These are phyloP conservation scores for Neoboletus subvelutipes DNA, from an alignment of 768 basidiomycete species.

Conservation along the genomic window DNA sequence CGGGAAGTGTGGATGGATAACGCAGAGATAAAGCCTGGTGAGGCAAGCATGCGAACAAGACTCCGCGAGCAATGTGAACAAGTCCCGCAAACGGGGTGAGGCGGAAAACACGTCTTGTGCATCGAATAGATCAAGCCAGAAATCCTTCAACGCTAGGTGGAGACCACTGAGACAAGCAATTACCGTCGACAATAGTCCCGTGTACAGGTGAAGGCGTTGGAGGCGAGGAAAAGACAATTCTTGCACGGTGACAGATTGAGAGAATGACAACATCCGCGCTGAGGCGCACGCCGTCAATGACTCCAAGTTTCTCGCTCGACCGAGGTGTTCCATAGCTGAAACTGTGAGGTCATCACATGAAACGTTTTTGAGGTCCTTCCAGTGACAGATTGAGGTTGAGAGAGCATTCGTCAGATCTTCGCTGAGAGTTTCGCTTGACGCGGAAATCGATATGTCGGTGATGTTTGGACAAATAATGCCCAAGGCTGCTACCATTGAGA, in stretches of 20 bases:
- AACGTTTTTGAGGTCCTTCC: constrained; percentile 18
- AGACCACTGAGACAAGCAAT: constrained; percentile 9
- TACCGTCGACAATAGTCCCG: constrained; percentile 10
- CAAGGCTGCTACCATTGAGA: constrained; percentile 12
- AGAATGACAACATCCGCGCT: constrained; percentile 8
- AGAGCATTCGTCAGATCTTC: constrained; percentile 14
- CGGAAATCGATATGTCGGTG: constrained; percentile 17
- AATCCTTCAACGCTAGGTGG: constrained; percentile 14
- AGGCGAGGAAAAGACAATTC: constrained; percentile 10
- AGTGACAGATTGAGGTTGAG: constrained; percentile 19
- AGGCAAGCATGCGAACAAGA: constrained; percentile 17
- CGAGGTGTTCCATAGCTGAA: constrained; percentile 20
- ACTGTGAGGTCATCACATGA: constrained; percentile 23
- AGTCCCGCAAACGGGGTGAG: constrained; percentile 6
- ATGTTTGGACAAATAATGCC: constrained; percentile 22
- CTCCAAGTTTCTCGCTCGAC: constrained; percentile 9
- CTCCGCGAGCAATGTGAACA: constrained; percentile 10
- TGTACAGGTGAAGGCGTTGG: constrained; percentile 21
- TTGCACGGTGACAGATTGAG: not conserved
- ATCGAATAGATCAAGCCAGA: constrained; percentile 24
- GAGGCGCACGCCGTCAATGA: constrained; percentile 19
- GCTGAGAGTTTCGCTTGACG: constrained; percentile 4
- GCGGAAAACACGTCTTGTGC: constrained; percentile 10
- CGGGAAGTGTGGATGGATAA: constrained; percentile 14
- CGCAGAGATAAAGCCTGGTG: constrained; percentile 10